Conservation (phyloP, 2,329 filamentous ascomycete species). For the Claviceps africana region DNA sequence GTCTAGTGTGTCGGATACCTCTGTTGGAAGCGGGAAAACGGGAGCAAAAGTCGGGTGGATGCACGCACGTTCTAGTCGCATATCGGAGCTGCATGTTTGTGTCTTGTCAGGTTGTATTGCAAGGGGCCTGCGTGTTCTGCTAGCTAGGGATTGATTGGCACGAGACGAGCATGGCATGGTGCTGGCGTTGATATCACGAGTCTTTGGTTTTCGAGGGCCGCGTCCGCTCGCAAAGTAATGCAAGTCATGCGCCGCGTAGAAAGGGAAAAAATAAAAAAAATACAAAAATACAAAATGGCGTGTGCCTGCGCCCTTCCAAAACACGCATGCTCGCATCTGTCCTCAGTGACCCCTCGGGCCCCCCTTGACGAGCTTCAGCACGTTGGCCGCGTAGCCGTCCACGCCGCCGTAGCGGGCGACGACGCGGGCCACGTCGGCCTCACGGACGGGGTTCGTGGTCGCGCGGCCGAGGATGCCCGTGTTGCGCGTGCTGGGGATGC, state of each 20-base stretch:
- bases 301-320: too few relatives aligned
- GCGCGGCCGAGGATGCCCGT: slow-evolving; percentile 56
- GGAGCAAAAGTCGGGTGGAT: neutral
- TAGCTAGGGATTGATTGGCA: too few relatives aligned
- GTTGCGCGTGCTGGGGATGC: slow-evolving; percentile 88
- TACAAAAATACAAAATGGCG: too few relatives aligned
- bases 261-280: too few relatives aligned
- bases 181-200: too few relatives aligned
- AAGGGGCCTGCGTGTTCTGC: neutral
- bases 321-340: too few relatives aligned
- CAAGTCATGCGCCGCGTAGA: too few relatives aligned
- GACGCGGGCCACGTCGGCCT: slow-evolving; percentile 26
- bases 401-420: slow-evolving; percentile 40
- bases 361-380: slow-evolving; percentile 45
- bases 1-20: neutral
- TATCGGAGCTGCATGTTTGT: neutral
- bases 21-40: neutral
- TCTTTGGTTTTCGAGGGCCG: too few relatives aligned
- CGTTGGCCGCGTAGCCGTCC: slow-evolving; percentile 43
- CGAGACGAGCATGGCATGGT: too few relatives aligned
- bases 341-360: slow-evolving; percentile 24
- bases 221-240: too few relatives aligned
- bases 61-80: neutral
- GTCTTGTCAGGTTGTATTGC: neutral
- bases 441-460: neutral